A percentile compares a stretch with the other conserved stretches of the same genome.
Conservation (phyloP, 208 protist genomes). For the Leishmania braziliensis region DNA sequence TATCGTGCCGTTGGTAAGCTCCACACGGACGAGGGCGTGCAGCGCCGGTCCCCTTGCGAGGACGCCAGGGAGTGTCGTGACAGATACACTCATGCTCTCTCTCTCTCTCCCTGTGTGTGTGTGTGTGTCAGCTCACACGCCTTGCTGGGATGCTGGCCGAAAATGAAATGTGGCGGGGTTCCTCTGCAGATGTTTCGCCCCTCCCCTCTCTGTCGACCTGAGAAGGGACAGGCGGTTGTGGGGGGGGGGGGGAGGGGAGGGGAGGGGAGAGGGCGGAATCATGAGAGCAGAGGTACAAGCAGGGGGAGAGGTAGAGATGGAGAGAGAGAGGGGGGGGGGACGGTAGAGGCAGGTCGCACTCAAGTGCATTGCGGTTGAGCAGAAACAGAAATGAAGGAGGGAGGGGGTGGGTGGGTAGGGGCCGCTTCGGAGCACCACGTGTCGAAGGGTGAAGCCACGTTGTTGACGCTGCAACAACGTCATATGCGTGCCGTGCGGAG, state of each 20-base stretch:
- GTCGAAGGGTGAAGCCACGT: neutral
- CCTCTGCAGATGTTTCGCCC: neutral
- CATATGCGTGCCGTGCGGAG: neutral
- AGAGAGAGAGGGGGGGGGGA: neutral
- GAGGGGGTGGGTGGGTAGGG: neutral
- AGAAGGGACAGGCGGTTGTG: neutral
- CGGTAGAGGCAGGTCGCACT: neutral
- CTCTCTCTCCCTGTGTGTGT: neutral
- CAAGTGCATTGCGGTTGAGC: neutral
- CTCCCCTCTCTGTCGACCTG: neutral
- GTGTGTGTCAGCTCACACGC: neutral
- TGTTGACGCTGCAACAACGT: neutral
- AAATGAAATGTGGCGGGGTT: neutral
- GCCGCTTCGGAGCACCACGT: neutral
- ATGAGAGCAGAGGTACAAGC: neutral
- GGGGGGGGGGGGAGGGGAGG: neutral
- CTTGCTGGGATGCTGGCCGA: neutral
- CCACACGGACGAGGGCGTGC: constrained; percentile 63
- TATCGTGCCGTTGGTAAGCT: constrained; percentile 73
- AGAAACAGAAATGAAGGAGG: neutral
- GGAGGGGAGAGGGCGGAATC: neutral
- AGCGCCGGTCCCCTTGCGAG: constrained; percentile 50
- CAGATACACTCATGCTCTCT: neutral
- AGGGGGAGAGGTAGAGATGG: neutral
- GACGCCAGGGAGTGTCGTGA: constrained; percentile 50